These are phyloP conservation scores for Canavalia gladiata DNA, from an alignment of 306 rosid species.

Conservation along the genomic window DNA sequence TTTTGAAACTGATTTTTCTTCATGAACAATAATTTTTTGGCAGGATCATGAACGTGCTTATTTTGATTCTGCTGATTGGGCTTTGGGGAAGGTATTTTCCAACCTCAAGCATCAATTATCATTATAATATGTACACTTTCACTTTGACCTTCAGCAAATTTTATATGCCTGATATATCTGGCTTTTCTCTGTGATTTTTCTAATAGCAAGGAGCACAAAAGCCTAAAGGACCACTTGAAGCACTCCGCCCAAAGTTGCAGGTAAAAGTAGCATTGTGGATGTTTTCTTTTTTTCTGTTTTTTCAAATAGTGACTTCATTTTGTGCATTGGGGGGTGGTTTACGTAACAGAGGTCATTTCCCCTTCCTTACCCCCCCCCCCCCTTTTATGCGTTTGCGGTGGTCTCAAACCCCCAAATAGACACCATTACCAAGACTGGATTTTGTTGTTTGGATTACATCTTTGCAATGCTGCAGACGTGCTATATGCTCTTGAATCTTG, in stretches of 20 bases:
- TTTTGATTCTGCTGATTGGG: slow-evolving; percentile 99
- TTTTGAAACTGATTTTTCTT: slow-evolving; percentile 37
- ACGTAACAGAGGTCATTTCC: slow-evolving; percentile 4
- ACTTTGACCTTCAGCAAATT: slow-evolving; percentile 35
- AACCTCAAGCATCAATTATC: slow-evolving; percentile 19
- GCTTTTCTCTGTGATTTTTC: slow-evolving; percentile 47
- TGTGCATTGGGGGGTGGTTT: background rate
- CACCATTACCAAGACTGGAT: background rate
- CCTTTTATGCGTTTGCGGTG: slow-evolving; percentile 19
- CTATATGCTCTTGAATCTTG: background rate
- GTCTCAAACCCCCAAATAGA: slow-evolving; percentile 21
- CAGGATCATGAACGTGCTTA: slow-evolving; percentile 99
- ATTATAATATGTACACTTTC: slow-evolving; percentile 9
- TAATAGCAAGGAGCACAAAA: slow-evolving; percentile 84
- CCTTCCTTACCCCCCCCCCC: background rate
- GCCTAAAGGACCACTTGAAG: slow-evolving; percentile 99
- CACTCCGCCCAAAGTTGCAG: slow-evolving; percentile 98
- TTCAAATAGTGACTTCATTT: background rate
- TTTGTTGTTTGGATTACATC: slow-evolving; percentile 14
- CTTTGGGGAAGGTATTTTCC: slow-evolving; percentile 86
- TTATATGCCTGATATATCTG: slow-evolving; percentile 45
- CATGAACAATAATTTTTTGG: slow-evolving; percentile 43
- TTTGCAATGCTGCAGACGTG: slow-evolving; percentile 25
- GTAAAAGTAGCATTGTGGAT: slow-evolving; percentile 47
- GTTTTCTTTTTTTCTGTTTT: background rate